Evolutionary conservation across 352 stramenopile genomes (phyloP).

Genomic region (Phytophthora lateralis): DNA sequence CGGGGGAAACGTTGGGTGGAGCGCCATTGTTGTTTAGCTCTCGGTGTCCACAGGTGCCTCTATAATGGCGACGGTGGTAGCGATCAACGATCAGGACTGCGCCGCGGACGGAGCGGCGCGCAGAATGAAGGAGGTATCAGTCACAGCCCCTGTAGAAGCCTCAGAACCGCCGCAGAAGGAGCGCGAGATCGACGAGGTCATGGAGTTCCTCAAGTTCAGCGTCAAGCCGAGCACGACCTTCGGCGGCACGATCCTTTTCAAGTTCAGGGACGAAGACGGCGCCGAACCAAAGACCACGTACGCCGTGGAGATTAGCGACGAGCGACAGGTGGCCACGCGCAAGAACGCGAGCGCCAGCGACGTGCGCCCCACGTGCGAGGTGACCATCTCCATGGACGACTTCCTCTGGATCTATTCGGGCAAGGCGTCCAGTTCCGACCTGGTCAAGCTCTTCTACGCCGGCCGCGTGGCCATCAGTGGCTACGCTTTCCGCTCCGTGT

Average conservation of each 20-base stretch:
- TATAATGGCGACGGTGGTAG: conserved; percentile 5
- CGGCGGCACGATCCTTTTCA: conserved; percentile 84
- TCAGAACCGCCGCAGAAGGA: conserved; percentile 37
- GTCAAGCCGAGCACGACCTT: conserved; percentile 79
- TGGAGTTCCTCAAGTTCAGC: conserved; percentile 87
- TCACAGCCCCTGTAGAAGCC: no score
- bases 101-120: conserved; percentile 7
- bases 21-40: conserved; percentile 27
- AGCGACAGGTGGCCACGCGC: conserved; percentile 51
- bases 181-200: conserved; percentile 86
- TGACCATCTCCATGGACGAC: conserved; percentile 86
- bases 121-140: background rate
- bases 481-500: conserved; percentile 84
- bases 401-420: conserved; percentile 89
- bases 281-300: conserved; percentile 60
- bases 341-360: conserved; percentile 59
- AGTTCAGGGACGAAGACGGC: conserved; percentile 62
- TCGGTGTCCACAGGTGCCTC: conserved; percentile 3
- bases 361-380: conserved; percentile 66
- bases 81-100: conserved; percentile 22
- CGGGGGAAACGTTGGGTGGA: conserved; percentile 28
- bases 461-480: conserved; percentile 78
- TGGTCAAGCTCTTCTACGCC: conserved; percentile 84
- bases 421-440: conserved; percentile 76
- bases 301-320: conserved; percentile 62